A percentile compares a stretch with the other conserved stretches of the same genome.
Conservation (phyloP, 2,329 filamentous ascomycete genomes). For the Lasiodiplodia citricola region DNA sequence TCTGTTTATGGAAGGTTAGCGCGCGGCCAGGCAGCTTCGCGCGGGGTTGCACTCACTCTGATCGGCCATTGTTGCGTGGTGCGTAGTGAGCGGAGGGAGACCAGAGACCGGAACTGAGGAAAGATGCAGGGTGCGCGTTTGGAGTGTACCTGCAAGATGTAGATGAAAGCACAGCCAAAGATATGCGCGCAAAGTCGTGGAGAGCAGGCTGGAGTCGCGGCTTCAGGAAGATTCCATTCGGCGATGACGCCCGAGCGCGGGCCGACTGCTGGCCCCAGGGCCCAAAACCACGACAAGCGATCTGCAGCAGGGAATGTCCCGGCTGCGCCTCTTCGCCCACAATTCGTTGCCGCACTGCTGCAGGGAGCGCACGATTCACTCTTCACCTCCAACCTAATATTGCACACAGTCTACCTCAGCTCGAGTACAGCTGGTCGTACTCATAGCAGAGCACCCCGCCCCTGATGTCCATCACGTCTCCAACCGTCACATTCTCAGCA, state of each 20-base stretch:
- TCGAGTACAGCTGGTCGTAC: slow-evolving; percentile 20
- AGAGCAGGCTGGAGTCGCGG: slow-evolving; percentile 24
- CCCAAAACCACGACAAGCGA: slow-evolving; percentile 8
- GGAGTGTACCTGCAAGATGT: too few relatives aligned
- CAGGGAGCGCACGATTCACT: neutral
- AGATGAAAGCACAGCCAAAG: neutral
- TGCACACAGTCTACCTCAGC: neutral
- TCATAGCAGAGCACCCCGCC: slow-evolving; percentile 27
- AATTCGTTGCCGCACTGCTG: neutral
- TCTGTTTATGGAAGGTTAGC: slow-evolving; percentile 42
- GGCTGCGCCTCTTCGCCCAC: neutral
- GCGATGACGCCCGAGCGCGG: slow-evolving; percentile 10
- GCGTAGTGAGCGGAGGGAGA: too few relatives aligned
- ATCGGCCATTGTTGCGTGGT: slow-evolving; percentile 15
- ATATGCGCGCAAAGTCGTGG: slow-evolving; percentile 13
- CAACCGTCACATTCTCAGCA: slow-evolving; percentile 23
- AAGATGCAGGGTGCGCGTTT: neutral
- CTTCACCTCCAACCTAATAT: neutral
- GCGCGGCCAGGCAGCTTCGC: neutral
- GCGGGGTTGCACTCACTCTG: slow-evolving; percentile 20
- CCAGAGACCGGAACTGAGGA: neutral
- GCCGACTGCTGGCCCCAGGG: slow-evolving; percentile 10
- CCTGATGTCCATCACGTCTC: slow-evolving; percentile 26
- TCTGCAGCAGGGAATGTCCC: neutral
- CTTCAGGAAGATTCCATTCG: slow-evolving; percentile 27